Evolutionary conservation across 2,329 filamentous ascomycete genomes (phyloP), one percentile per base, ranked within the genome.

Genomic region (Aureobasidium sp.): DNA sequence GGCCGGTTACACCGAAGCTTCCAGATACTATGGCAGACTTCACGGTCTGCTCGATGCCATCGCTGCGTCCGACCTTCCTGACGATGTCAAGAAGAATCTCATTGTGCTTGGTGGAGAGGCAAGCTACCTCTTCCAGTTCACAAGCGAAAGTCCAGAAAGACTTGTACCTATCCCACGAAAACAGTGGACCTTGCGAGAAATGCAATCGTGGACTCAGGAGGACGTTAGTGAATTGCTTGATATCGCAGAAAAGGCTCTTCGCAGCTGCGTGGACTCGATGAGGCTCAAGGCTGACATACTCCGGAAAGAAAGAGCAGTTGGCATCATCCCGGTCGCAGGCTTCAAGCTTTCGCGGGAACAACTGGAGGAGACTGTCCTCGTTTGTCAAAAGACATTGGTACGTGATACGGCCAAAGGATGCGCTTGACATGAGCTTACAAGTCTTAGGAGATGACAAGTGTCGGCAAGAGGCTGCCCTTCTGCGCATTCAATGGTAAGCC

Each of bases 91-190:
- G 63, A 78, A 85, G 61, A 89, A 86, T 61, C 77, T 98, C 5
- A 79, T 97, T 57, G 85, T 98, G 60, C 89, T 98, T 80, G 93
- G 93, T 58, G 93, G 93, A 53, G 93, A 98, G 70, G 89, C 88
- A 56, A 97, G 95, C 72, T 98, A 94, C 68, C 83, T 97, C 49
- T 96, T 97, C 71, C 83, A 83, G 48, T 95, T 86, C 70, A 79
- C 83, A 56, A 72, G 78, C 0, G 70, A 74, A 10, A 81, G 83
- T 0, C 80, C 83, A 1, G 75, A 85, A 67, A 79, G 86, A 16
- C 78, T 97, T 11, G 71, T 78, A 0, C 79, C 85, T 40, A 85
- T 85, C 62, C 67, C 83, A 0, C 76, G 81, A 16, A 70, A 75
- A 21, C 74, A 79, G 42, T 93, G 88, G 88, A 78, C 88, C 38